phyloP scores from a whole-genome alignment of 2,329 filamentous ascomycete genomes.

The Ophiocordyceps australis region DNA sequence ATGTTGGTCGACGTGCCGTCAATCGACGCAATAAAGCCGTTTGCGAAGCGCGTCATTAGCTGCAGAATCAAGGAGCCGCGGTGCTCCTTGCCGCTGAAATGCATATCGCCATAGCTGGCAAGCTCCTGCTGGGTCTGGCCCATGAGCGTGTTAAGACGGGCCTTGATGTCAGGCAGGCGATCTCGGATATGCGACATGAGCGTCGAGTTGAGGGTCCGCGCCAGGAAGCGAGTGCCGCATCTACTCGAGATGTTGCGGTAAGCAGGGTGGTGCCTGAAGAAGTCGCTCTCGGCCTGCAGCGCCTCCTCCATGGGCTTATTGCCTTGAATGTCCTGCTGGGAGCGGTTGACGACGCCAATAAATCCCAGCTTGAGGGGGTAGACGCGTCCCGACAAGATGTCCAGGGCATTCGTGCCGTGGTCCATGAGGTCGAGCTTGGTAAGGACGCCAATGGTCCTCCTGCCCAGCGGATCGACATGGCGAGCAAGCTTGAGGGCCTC shows the following conservation, averaged over 20 bases:
- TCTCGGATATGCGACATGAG: slow-evolving; percentile 95
- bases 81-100: slow-evolving; percentile 95
- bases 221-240: slow-evolving; percentile 86
- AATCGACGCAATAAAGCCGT: slow-evolving; percentile 95
- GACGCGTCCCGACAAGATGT: slow-evolving; percentile 92
- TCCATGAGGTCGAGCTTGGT: slow-evolving; percentile 98
- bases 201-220: slow-evolving; percentile 87
- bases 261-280: slow-evolving; percentile 92
- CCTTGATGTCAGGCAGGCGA: slow-evolving; percentile 92
- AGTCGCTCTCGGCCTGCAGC: slow-evolving; percentile 75
- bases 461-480: slow-evolving; percentile 88
- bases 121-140: slow-evolving; percentile 98
- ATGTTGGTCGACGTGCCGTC: slow-evolving; percentile 98
- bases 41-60: slow-evolving; percentile 95
- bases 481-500: slow-evolving; percentile 92
- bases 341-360: slow-evolving; percentile 94
- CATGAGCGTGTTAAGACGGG: slow-evolving; percentile 93
- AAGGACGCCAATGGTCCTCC: slow-evolving; percentile 87
- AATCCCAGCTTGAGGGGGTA: slow-evolving; percentile 96
- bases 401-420: slow-evolving; percentile 91
- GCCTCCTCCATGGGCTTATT: slow-evolving; percentile 92
- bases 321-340: slow-evolving; percentile 92
- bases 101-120: slow-evolving; percentile 92
- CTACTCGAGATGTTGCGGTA: slow-evolving; percentile 90
- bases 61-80: slow-evolving; percentile 87